Base-by-base conservation (phyloP, 1,139 yeast species). In the Saccharomycopsis hybrid region DNA sequence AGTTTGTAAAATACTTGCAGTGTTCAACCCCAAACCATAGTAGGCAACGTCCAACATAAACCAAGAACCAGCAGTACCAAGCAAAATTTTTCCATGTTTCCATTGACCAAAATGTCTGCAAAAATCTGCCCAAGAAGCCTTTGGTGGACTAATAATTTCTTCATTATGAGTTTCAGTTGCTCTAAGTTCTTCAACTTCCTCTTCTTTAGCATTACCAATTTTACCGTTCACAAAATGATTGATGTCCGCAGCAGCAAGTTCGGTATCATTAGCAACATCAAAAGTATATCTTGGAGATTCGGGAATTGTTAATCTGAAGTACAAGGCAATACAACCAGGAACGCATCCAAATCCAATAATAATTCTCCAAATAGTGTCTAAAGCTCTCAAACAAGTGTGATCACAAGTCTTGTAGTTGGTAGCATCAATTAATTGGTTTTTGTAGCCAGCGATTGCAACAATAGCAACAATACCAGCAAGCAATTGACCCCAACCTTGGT, bases 11-110 rank as follows among this genome's bases (percentile, higher is more conserved):
- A 86, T 86, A 55, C 77, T 72, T 37, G 94, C 82, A 60, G 90
- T 72, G 74, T 86, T 86, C 64, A 86, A 77, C 67, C 86, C 83
- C 62, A 86, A 73, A 70, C 96, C 96, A 67, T 92, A 92, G 76
- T 80, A 89, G 54, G 97, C 96, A 65, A 92, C 88, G 75, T 92
- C 98, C 70, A 90, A 78, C 73, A 83, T 75, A 74, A 90, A 90
- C 98, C 98, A 92, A 47, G 95, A 83, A 67, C 90, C 94, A 58
- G 97, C 95, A 62, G 98, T 90, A 66, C 97, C 98, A 49, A 92
- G 59, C 60, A 92, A 74, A 55, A 83, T 79, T 72, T 84, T 85
- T 70, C 86, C 82, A 69, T 88, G 84, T 69, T 75, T 86, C 96
- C 97, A 89, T 71, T 88, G 84, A 50, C 80, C 72, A 65, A 90